Evolutionary conservation across 306 rosid species (phyloP), one percentile per base, ranked within the genome.

Genomic region (Morella rubra): DNA sequence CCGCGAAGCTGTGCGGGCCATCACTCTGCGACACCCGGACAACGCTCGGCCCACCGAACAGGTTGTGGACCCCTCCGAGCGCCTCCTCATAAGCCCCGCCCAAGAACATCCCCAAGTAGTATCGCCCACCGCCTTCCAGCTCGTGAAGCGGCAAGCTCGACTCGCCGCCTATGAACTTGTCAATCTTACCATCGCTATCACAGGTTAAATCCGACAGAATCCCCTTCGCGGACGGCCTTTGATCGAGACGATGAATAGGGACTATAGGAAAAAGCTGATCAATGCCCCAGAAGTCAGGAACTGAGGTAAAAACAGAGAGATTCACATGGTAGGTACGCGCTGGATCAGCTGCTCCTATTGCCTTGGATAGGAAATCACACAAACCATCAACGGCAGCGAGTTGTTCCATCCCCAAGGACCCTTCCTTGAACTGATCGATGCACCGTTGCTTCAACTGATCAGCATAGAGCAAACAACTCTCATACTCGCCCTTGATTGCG

Each of bases 71-170:
- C 22, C 99, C 99, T 5, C 99, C 99, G 32, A 96, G 96, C 22
- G 99, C 98, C 93, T 96, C 99, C 98, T 96, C 90, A 64, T 96
- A 96, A 72, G 99, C 98, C 88, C 99, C 99, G 5, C 98, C 99
- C 86, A 96, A 84, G 86, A 96, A 96, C 99, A 96, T 96, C 80
- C 98, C 99, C 75, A 96, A 74, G 76, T 88, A 96, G 89, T 96
- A 95, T 73, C 82, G 74, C 11, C 75, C 82, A 11, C 42, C 70
- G 71, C 95, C 98, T 61, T 80, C 91, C 79, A 91, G 3, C 44
- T 92, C 99, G 64, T 96, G 99, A 2, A 96, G 89, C 5, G 93
- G 89, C 93, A 96, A 55, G 82, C 96, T 92, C 0, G 93, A 75
- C 76, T 87, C 97, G 0, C 98, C 93, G 0, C 94, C 94, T 0